These are phyloP conservation scores for Fonsecaea pedrosoi DNA, from an alignment of 2,329 filamentous ascomycete genomes.

Conservation along the genomic window DNA sequence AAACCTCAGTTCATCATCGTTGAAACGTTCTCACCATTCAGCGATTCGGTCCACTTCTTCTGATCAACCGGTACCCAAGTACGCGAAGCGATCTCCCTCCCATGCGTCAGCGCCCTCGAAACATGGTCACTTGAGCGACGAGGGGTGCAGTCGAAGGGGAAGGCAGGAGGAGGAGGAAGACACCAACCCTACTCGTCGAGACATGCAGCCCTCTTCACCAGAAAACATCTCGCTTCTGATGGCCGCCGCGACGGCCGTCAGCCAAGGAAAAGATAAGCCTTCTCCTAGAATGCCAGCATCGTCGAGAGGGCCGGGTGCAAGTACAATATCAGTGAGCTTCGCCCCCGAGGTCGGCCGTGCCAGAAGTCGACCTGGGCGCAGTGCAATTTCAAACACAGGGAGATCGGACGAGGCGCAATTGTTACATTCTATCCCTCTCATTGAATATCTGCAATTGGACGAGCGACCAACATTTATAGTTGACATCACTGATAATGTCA, in stretches of 20 bases:
- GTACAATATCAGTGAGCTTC: slow-evolving; percentile 28
- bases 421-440: slow-evolving; percentile 69
- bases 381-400: slow-evolving; percentile 60
- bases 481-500: slow-evolving; percentile 67
- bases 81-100: slow-evolving; percentile 22
- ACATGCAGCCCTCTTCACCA: background rate
- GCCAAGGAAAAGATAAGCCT: slow-evolving; percentile 20
- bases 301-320: slow-evolving; percentile 9
- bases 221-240: slow-evolving; percentile 24
- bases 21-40: slow-evolving; percentile 26
- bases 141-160: slow-evolving; percentile 19
- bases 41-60: slow-evolving; percentile 19
- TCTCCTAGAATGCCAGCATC: slow-evolving; percentile 10
- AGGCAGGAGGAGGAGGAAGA: slow-evolving; percentile 24
- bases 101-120: background rate
- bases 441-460: slow-evolving; percentile 78
- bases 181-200: background rate
- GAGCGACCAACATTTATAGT: slow-evolving; percentile 77
- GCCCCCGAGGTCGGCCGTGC: slow-evolving; percentile 17
- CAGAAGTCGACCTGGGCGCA: slow-evolving; percentile 35
- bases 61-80: slow-evolving; percentile 18
- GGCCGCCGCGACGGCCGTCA: slow-evolving; percentile 22
- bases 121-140: slow-evolving; percentile 16
- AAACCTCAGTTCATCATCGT: slow-evolving; percentile 13
- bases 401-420: slow-evolving; percentile 60